Base-by-base conservation (phyloP, 108 stramenopile species). In the Discostella pseudostelligera region DNA sequence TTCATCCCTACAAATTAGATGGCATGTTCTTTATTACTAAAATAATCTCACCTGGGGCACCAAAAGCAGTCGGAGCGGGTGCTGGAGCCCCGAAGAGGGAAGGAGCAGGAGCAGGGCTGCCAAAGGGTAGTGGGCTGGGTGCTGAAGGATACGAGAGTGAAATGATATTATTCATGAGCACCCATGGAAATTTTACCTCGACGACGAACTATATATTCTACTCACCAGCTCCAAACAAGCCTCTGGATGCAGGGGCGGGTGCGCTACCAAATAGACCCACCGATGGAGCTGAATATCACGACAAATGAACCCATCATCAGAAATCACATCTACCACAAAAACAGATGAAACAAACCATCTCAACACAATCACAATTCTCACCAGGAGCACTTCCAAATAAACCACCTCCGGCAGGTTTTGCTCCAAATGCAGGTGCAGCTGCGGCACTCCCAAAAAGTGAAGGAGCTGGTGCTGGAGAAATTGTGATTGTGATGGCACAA, bases 231-330 rank as follows among this genome's bases (percentile, higher is more conserved):
- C 76, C 76, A 46, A 77, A 77, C n/a, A 78, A 45, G 12, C 44
- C 44, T 19, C 29, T 55, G 11, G 77, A 71, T 13, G 87, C 80
- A 29, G 85, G 67, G 9, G 85, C 86, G 29, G 86, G 81, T 14
- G 67, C 62, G 22, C 32, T 35, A 1, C 87, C 89, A 76, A 91
- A 92, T 21, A 82, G 51, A 43, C 90, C 78, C 45, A 74, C 76
- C 10, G 71, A 25, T 13, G 78, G 69, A 10, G 74, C 67, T 12
- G 75, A 69, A 35, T 72, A 59, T 25, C 65, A 71, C 59, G 72
- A 60, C 21, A 58, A 35, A 28, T 75, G 51, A 47, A 69, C 64
- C 6, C 62, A 39, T 50, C 72, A 56, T 1, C 60, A 37, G 3
- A 70, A 70, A 12, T 70, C 62, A 35, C 63, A 62, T n/a, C n/a